Percentiles rank a stretch among this genome's conserved stretches.
Evolutionary conservation across 1,284 basidiomycete species (phyloP).

Genomic region (Moesziomyces aphidis): DNA sequence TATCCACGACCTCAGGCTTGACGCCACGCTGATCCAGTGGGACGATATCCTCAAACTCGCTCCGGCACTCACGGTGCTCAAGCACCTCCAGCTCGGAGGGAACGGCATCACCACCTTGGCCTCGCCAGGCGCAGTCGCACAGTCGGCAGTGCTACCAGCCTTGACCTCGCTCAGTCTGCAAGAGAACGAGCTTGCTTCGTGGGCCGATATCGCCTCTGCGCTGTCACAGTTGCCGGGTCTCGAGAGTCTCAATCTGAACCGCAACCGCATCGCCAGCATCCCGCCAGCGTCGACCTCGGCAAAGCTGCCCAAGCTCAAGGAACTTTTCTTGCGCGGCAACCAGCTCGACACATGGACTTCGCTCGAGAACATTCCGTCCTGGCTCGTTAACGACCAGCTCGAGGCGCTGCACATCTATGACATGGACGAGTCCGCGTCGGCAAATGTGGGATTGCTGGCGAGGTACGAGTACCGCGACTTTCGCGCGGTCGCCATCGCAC

Average conservation of each 20-base stretch:
- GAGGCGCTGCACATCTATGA: slow-evolving; percentile 22
- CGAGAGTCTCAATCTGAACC: slow-evolving; percentile 77
- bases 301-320: slow-evolving; percentile 70
- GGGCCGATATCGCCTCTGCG: slow-evolving; percentile 73
- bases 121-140: not conserved
- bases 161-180: slow-evolving; percentile 80
- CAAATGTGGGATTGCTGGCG: slow-evolving; percentile 9
- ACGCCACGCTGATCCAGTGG: slow-evolving; percentile 79
- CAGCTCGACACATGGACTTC: slow-evolving; percentile 75
- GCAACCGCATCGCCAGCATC: slow-evolving; percentile 74
- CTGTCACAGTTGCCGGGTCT: slow-evolving; percentile 74
- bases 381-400: slow-evolving; percentile 73
- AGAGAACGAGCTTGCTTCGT: slow-evolving; percentile 76
- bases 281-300: slow-evolving; percentile 65
- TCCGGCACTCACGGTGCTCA: slow-evolving; percentile 74
- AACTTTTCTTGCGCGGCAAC: slow-evolving; percentile 78
- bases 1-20: slow-evolving; percentile 80
- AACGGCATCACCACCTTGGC: slow-evolving; percentile 72
- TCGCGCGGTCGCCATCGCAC: slow-evolving; percentile 79
- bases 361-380: slow-evolving; percentile 77
- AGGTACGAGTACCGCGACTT: slow-evolving; percentile 69
- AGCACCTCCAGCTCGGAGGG: slow-evolving; percentile 79
- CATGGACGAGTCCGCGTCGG: slow-evolving; percentile 7
- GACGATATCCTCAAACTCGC: slow-evolving; percentile 72
- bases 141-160: slow-evolving; percentile 29